Conservation (phyloP, 495 filamentous ascomycete genomes). For the Penicillium malachiteum region DNA sequence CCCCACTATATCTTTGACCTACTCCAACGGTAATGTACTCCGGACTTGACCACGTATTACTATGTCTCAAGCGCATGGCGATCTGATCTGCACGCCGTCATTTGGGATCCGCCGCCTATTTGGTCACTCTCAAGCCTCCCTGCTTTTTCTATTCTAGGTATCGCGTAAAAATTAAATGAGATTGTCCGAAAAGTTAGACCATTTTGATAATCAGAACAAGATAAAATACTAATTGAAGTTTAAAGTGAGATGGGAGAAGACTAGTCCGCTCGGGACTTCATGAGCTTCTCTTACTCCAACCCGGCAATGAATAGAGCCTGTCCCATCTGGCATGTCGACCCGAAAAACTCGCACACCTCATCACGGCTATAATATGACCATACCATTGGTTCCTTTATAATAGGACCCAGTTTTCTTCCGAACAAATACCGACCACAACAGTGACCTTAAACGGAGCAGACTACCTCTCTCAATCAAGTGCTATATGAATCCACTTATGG, state of each 20-base stretch:
- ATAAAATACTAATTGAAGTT: neutral
- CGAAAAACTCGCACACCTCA: constrained; percentile 9
- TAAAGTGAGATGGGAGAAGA: neutral
- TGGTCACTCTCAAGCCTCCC: neutral
- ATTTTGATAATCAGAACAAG: neutral
- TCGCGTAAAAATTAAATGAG: neutral
- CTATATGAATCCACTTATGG: too few species aligned
- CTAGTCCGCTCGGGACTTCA: neutral
- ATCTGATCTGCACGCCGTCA: constrained; percentile 43
- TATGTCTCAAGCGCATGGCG: constrained; percentile 35
- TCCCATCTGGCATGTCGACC: constrained; percentile 11
- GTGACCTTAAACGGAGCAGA: neutral
- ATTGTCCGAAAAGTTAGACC: neutral
- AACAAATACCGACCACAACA: constrained; percentile 30
- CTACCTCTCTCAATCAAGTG: too few species aligned
- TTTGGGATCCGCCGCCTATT: constrained; percentile 26
- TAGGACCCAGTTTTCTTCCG: constrained; percentile 30
- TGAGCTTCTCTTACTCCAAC: neutral
- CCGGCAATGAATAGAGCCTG: constrained; percentile 7
- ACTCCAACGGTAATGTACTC: constrained; percentile 26
- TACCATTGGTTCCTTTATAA: constrained; percentile 13
- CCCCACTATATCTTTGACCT: constrained; percentile 8
- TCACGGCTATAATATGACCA: constrained; percentile 9
- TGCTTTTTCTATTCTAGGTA: neutral
- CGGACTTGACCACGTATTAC: constrained; percentile 27